These are phyloP conservation scores for Pseudogymnoascus sp. DNA, from an alignment of 2,329 filamentous ascomycete genomes.

Conservation along the genomic window DNA sequence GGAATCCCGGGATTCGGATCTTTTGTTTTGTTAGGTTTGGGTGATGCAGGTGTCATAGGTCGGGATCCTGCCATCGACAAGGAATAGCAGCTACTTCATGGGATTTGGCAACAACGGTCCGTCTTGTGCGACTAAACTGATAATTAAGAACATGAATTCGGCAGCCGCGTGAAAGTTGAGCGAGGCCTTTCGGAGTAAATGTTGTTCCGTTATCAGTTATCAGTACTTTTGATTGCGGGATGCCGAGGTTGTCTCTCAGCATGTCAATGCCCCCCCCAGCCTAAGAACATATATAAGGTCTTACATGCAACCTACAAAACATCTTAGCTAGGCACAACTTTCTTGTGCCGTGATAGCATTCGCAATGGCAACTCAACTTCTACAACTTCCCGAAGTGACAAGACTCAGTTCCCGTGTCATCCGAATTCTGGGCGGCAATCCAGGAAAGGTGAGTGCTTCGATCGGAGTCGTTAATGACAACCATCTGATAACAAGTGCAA, in stretches of 20 bases:
- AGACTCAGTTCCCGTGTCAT: constrained; percentile 71
- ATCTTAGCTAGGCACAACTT: not conserved
- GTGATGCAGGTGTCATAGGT: constrained; percentile 26
- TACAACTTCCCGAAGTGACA: constrained; percentile 59
- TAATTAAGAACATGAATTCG: constrained; percentile 7
- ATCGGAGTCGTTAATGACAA: constrained; percentile 6
- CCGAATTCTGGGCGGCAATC: constrained; percentile 83
- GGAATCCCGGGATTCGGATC: constrained; percentile 50
- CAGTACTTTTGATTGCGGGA: not conserved
- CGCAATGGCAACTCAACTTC: constrained; percentile 26
- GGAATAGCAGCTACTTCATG: constrained; percentile 3
- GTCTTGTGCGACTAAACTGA: constrained; percentile 7
- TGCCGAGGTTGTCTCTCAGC: not conserved
- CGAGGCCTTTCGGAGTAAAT: constrained; percentile 6
- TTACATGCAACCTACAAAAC: not conserved
- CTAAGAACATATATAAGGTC: not conserved
- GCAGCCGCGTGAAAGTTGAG: constrained; percentile 6
- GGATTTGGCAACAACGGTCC: constrained; percentile 3
- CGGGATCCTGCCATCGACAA: constrained; percentile 23
- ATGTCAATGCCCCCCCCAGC: not conserved
- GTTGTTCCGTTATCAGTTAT: constrained; percentile 3
- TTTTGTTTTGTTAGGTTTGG: constrained; percentile 43
- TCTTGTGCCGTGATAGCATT: not conserved
- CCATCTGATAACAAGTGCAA: constrained; percentile 22
- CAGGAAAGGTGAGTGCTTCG: constrained; percentile 61